These are phyloP conservation scores for Saitozyma podzolica DNA, from an alignment of 768 basidiomycete genomes.

Conservation along the genomic window DNA sequence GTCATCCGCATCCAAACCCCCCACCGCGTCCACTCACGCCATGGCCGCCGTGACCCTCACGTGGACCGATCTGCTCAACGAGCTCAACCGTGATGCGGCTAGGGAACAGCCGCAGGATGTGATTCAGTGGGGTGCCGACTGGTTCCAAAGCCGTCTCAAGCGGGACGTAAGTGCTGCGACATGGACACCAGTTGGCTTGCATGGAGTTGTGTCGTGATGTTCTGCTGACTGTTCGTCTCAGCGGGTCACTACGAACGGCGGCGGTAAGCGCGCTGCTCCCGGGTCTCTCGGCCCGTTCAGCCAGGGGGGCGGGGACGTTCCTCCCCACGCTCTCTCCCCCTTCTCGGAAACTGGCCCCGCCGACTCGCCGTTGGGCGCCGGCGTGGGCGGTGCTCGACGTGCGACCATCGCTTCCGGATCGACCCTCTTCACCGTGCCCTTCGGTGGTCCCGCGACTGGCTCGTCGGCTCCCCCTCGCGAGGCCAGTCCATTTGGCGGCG, in stretches of 20 bases:
- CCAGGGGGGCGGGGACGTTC: no score
- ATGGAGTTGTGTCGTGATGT: no score
- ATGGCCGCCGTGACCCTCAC: not conserved
- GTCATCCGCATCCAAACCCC: no score
- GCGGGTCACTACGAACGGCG: constrained; percentile 1
- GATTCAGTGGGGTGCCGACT: constrained; percentile 76
- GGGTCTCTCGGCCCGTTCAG: not conserved
- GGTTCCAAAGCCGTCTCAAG: constrained; percentile 69
- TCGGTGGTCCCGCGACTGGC: constrained; percentile 12
- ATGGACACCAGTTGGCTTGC: no score
- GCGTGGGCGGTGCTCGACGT: constrained; percentile 28
- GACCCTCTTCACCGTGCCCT: constrained; percentile 20
- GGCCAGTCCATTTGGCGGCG: constrained; percentile 6
- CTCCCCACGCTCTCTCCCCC: no score
- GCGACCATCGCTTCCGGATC: constrained; percentile 33
- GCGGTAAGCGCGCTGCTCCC: constrained; percentile 10
- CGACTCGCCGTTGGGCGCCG: constrained; percentile 44
- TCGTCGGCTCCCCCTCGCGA: constrained; percentile 3
- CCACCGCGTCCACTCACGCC: no score
- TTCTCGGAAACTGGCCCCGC: constrained; percentile 46
- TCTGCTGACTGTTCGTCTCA: not conserved
- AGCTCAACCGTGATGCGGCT: constrained; percentile 80
- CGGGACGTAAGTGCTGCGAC: constrained; percentile 37
- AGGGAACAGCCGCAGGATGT: constrained; percentile 86
- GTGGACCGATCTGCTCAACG: constrained; percentile 62